Evolutionary conservation across 352 stramenopile species (phyloP).

Genomic region (Globisporangium rhizosaccharum): DNA sequence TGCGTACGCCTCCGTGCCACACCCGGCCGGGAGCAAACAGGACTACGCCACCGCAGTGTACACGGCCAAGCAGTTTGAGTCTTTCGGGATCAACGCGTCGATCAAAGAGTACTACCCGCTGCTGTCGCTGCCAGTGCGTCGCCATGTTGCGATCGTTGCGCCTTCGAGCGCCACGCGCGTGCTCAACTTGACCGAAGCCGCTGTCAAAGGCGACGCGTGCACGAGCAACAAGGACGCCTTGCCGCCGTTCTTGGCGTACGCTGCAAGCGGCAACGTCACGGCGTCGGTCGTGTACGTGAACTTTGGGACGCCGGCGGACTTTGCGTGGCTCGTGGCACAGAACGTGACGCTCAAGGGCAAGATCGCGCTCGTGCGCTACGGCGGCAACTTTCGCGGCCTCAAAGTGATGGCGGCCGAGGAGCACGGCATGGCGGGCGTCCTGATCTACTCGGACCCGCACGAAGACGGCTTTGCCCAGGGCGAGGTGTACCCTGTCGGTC

Average conservation of each 20-base stretch:
- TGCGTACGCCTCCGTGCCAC: constrained; percentile 41
- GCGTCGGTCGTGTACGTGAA: constrained; percentile 84
- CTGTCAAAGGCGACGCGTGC: constrained; percentile 60
- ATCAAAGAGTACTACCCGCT: constrained; percentile 66
- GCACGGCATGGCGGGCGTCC: constrained; percentile 60
- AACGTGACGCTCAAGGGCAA: constrained; percentile 73
- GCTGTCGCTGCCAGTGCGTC: constrained; percentile 57
- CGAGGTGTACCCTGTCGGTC: constrained; percentile 70
- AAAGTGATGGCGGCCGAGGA: constrained; percentile 85
- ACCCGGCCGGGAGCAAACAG: constrained; percentile 35
- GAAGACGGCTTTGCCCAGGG: constrained; percentile 77
- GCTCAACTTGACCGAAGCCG: constrained; percentile 54
- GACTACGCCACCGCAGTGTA: constrained; percentile 63
- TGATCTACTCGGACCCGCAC: constrained; percentile 88
- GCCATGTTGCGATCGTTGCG: constrained; percentile 37
- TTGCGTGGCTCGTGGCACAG: constrained; percentile 59
- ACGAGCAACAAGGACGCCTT: constrained; percentile 44
- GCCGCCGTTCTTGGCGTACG: constrained; percentile 82
- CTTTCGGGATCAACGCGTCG: constrained; percentile 54
- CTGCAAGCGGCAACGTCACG: constrained; percentile 67
- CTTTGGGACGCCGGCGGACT: constrained; percentile 77
- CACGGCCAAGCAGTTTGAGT: constrained; percentile 46
- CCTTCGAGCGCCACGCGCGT: constrained; percentile 22
- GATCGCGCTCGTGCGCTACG: constrained; percentile 85
- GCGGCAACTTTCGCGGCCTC: constrained; percentile 61